phyloP scores from a whole-genome alignment of 192 early-diverging fungal genomes.

The Umbelopsis ramanniana region DNA sequence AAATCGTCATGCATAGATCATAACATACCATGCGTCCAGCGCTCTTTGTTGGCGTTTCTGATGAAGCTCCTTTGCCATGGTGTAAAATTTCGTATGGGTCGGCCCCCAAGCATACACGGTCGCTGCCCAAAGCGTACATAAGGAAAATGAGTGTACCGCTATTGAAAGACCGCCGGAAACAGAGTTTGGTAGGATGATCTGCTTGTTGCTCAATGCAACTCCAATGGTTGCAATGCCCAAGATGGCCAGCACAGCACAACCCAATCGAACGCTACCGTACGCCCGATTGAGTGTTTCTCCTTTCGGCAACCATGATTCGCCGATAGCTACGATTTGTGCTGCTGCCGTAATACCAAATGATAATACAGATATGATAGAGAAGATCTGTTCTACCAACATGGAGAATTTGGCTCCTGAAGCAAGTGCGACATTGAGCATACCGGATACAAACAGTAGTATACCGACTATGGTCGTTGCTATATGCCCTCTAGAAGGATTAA shows the following conservation, averaged over 20 bases:
- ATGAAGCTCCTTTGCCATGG: not conserved
- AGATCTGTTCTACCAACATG: not conserved
- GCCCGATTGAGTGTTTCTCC: not conserved
- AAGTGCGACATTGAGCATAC: not conserved
- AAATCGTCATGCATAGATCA: not conserved
- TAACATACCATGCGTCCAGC: conserved; percentile 21
- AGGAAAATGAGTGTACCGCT: not conserved
- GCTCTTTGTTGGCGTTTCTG: not conserved
- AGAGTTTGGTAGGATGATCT: not conserved
- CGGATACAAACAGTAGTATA: not conserved
- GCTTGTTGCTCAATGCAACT: conserved; percentile 17
- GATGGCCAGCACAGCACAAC: not conserved
- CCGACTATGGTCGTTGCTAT: not conserved
- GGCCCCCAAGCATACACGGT: conserved; percentile 3
- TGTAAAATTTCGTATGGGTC: not conserved
- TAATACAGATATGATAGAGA: not conserved
- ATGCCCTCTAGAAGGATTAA: not conserved
- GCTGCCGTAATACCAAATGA: not conserved
- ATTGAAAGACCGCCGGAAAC: conserved; percentile 5
- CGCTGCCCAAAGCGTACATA: conserved; percentile 11
- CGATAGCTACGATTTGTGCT: conserved; percentile 4
- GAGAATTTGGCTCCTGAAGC: conserved; percentile 1
- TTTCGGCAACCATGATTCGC: conserved; percentile 3
- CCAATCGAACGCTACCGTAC: conserved; percentile 6
- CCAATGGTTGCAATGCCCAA: conserved; percentile 16